phyloP scores from a whole-genome alignment of 2,329 filamentous ascomycete genomes.

The Alternaria viburni region DNA sequence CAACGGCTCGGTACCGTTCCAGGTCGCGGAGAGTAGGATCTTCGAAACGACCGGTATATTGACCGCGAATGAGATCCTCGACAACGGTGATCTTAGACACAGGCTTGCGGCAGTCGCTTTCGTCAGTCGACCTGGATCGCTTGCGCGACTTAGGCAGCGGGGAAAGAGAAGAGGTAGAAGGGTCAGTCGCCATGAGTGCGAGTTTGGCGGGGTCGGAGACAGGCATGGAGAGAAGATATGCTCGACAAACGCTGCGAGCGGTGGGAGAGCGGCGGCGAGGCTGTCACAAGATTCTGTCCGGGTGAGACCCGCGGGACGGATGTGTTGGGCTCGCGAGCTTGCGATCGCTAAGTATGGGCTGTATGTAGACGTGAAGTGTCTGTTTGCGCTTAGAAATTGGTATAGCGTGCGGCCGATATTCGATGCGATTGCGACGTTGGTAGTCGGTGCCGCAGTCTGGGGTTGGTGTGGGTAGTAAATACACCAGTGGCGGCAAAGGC shows the following conservation, averaged over 20 bases:
- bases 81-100: no score
- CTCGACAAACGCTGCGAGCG: not conserved
- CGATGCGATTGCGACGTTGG: not conserved
- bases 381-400: not conserved
- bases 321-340: not conserved
- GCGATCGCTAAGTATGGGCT: not conserved
- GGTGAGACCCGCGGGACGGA: not conserved
- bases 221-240: not conserved
- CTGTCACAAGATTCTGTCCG: not conserved
- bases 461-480: not conserved
- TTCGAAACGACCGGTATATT: no score
- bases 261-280: not conserved
- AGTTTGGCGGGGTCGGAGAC: not conserved
- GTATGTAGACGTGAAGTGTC: not conserved
- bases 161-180: not conserved
- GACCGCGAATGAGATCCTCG: no score
- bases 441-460: not conserved
- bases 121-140: not conserved
- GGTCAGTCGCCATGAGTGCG: not conserved
- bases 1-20: no score
- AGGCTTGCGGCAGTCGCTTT: no score
- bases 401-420: not conserved
- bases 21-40: no score
- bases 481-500: not conserved
- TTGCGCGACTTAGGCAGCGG: not conserved